A percentile compares a stretch with the other conserved stretches of the same genome.
Conservation (phyloP, 2,329 filamentous ascomycete genomes). For the Cordyceps tenuipes region DNA sequence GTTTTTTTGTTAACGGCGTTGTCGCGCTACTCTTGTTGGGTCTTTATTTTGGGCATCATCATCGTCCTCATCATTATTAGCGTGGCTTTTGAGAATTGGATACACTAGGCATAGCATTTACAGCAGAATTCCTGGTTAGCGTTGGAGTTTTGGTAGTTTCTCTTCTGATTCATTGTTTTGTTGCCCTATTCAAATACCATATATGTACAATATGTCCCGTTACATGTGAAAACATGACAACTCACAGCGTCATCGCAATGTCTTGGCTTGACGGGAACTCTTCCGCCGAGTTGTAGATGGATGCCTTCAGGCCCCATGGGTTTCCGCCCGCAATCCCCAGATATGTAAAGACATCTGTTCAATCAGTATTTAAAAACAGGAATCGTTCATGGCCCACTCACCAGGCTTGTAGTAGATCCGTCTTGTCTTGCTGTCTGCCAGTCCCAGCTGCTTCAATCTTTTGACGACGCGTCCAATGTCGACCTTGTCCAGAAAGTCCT, state of each 20-base stretch:
- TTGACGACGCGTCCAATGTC: conserved; percentile 63
- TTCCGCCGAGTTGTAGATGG: conserved; percentile 43
- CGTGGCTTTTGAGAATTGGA: background rate
- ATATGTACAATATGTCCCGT: no score
- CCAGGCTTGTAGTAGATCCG: conserved; percentile 74
- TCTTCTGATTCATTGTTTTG: background rate
- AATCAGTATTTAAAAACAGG: conserved; percentile 12
- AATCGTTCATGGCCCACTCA: conserved; percentile 25
- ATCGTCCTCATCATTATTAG: background rate
- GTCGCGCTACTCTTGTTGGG: no score
- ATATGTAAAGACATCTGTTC: conserved; percentile 58
- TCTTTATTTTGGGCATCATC: background rate
- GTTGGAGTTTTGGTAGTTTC: conserved; percentile 2
- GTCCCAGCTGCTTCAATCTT: conserved; percentile 51
- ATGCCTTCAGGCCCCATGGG: conserved; percentile 52
- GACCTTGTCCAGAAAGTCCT: conserved; percentile 58
- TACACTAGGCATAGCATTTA: conserved; percentile 2
- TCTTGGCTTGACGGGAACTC: conserved; percentile 20
- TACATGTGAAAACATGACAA: background rate
- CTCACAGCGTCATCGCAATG: background rate
- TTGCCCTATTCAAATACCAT: background rate
- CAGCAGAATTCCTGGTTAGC: background rate
- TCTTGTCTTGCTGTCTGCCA: conserved; percentile 40
- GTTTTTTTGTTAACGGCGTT: background rate
- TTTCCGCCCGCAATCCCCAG: conserved; percentile 55